Conservation (phyloP, 805 yeast genomes). For the Limtongia smithiae region DNA sequence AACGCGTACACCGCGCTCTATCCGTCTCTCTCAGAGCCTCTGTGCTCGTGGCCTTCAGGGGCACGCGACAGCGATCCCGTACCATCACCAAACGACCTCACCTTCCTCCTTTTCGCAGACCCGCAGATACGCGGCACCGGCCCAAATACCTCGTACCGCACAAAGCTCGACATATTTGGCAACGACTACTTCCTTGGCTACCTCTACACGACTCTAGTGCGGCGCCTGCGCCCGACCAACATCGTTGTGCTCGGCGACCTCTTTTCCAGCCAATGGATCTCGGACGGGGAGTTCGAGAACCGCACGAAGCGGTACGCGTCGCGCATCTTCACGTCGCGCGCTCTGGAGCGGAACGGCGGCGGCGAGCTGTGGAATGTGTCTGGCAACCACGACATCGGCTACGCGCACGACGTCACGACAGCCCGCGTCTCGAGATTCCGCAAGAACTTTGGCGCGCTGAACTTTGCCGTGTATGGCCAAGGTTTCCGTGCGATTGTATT, state of each 20-base stretch:
- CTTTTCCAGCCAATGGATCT: constrained; percentile 92
- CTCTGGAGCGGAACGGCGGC: neutral
- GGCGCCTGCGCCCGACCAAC: constrained; percentile 65
- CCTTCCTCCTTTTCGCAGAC: constrained; percentile 80
- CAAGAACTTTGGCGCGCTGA: constrained; percentile 75
- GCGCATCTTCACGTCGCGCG: constrained; percentile 38
- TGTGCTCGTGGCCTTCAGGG: constrained; percentile 14
- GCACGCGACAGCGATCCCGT: neutral
- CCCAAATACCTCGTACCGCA: constrained; percentile 64
- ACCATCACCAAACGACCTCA: constrained; percentile 4
- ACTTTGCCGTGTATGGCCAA: constrained; percentile 69
- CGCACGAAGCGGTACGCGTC: constrained; percentile 60
- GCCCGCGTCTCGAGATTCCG: constrained; percentile 83
- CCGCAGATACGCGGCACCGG: constrained; percentile 94
- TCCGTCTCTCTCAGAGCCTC: constrained; percentile 5
- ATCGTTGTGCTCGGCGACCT: constrained; percentile 91
- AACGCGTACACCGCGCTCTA: constrained; percentile 6
- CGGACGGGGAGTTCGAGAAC: constrained; percentile 76
- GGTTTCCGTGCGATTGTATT: constrained; percentile 88
- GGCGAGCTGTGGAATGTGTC: constrained; percentile 63
- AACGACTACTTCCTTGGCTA: constrained; percentile 89
- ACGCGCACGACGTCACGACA: constrained; percentile 88
- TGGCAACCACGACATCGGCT: constrained; percentile 96
- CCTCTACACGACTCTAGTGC: constrained; percentile 63
- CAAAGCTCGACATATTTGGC: constrained; percentile 78